Evolutionary conservation across 2,329 filamentous ascomycete species (phyloP), one percentile per base, ranked within the genome.

Genomic region (Pseudocercospora crystallina): DNA sequence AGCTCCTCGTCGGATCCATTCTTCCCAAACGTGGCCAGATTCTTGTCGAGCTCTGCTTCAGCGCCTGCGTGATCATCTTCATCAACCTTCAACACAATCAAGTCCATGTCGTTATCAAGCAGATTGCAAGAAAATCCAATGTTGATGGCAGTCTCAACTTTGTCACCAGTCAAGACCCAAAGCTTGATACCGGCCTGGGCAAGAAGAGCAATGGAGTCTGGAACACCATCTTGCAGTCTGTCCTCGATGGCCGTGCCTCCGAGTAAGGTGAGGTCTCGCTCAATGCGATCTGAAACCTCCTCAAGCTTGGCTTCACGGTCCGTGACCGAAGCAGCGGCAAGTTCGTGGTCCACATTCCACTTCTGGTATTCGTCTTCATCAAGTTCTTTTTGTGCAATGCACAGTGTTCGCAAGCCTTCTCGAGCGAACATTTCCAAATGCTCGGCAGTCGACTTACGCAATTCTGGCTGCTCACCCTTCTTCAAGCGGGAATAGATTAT

Each of bases 51-150:
- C 61, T 91, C 80, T 47, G 80, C 78, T 58, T 87, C 84, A 2
- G 90, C 81, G 32, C 76, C 75, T 10, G 77, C 75, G 8, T 86
- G 61, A 50, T 77, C 80, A 73, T 90, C 86, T 58, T 95, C 89
- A 1, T 88, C 82, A 29, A 94, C 80, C 67, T 95, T 95, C 61
- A 99, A 79, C 42, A 95, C 83, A 58, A 99, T 88, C 55, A 99
- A 76, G 61, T 99, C 94, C 94, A 99, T 96, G 61, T 96, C 89
- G 70, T 96, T 99, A 72, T 92, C 90, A 48, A 99, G 81, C 30
- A 99, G 79, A 63, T 99, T 99, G 76, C 95, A 99, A 9, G 95
- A 99, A 73, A 97, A 99, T 2, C 94, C 94, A 67, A 99, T 99
- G 74, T 99, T 99, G 83, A 99, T 99, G 51, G 95, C 94, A 17